Conservation (phyloP, 257 asterid species). For the Orobanche coerulescens region DNA sequence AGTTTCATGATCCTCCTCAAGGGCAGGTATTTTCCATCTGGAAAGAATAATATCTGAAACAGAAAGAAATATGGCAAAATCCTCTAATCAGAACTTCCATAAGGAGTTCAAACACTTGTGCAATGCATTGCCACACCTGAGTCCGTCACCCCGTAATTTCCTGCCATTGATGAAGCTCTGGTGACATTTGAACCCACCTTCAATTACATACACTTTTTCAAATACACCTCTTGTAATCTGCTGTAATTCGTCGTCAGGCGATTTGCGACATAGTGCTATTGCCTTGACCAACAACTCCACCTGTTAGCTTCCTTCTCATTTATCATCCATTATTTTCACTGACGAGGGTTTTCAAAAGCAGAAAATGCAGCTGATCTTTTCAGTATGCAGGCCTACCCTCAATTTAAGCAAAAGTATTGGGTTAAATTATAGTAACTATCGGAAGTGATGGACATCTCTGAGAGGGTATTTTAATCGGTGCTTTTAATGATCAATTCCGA, state of each 20-base stretch:
- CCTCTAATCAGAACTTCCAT: neutral
- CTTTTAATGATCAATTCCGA: neutral
- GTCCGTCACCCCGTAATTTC: neutral
- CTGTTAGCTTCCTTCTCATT: neutral
- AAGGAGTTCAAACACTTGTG: no score
- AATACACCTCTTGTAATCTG: neutral
- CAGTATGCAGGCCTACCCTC: no score
- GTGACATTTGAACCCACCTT: neutral
- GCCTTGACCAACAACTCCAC: neutral
- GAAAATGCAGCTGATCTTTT: no score
- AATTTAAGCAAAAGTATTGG: neutral
- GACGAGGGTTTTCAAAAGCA: neutral
- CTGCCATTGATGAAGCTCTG: neutral
- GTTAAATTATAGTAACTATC: no score
- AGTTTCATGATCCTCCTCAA: neutral
- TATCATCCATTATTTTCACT: neutral
- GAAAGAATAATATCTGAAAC: no score
- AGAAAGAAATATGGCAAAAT: neutral
- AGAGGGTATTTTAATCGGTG: neutral
- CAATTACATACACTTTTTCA: neutral
- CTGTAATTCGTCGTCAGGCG: neutral
- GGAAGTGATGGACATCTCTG: neutral
- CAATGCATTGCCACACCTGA: neutral
- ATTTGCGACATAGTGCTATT: neutral
- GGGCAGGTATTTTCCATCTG: neutral